Base-by-base conservation (phyloP, 768 basidiomycete species). In the Lactarius hengduanensis region DNA sequence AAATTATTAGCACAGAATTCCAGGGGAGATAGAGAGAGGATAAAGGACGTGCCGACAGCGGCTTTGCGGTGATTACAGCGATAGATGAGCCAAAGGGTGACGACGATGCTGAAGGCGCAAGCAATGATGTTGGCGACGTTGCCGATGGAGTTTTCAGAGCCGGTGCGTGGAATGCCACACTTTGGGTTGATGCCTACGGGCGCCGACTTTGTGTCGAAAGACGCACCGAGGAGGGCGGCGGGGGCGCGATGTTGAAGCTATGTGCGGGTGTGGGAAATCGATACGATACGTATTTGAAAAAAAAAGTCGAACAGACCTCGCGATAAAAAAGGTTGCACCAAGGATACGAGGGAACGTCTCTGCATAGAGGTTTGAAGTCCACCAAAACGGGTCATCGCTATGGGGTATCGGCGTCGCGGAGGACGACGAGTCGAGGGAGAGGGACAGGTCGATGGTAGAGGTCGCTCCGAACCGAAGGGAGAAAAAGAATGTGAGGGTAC, bases 281-380 rank as follows among this genome's bases (percentile, higher is more conserved):
- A 36, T 41, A 20, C 66, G 36, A 38, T 11, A 38, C 36, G 11
- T 13, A 13, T 38, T 38, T 38, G 36, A 34, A 38, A 65, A 66
- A 30, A 62, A 64, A 40, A 9, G 65, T 65, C 32, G 71, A 60
- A 73, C 79, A 70, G 26, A 94, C 88, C 81, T 96, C 94, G 66
- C 85, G 84, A 78, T 94, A 94, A 79, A 96, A 96, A 71, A 97
- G 87, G 75, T 97, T 97, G 79, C 96, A 98, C 86, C 92, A 91
- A 0, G 95, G 86, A 73, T 96, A 90, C 56, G 89, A 91, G 1
- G 92, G 92, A 10, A 84, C 83, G 53, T 84, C 77, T 50, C 80
- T 78, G 76, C 93, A 94, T 60, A 91, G 79, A 22, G 84, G 78
- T 73, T 80, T 75, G 76, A 91, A 93, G 73, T 91, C 88, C 88